Base-by-base conservation (phyloP, 2,329 filamentous ascomycete genomes). In the Chrysosporium queenslandicum region DNA sequence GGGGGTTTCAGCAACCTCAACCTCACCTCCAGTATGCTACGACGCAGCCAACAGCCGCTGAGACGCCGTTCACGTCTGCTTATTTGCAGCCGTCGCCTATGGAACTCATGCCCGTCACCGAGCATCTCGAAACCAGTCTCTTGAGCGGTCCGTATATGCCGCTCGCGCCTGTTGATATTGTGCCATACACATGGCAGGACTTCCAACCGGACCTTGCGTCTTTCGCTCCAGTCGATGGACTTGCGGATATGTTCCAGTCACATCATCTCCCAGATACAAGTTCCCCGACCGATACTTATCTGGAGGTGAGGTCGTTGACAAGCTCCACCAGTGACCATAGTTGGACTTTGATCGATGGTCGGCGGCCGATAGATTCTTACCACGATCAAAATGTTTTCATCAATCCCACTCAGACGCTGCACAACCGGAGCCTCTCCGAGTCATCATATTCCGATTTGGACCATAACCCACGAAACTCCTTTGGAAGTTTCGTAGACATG, bases 331-430 rank as follows among this genome's bases (percentile, higher is more conserved):
- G 86, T 63, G 89, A 94, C 61, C 87, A 90, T 60, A 87, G 87
- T 53, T 97, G 90, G 90, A 82, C 81, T 47, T 80, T 86, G 59
- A 82, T 96, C 53, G 86, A 92, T 58, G 79, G 81, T 65, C 83
- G 83, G 55, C 83, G 81, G 56, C 85, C 83, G 34, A 82, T 86
- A 59, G 86, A 91, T 59, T 77, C 79, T 30, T 81, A 79, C 46
- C 75, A 78, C 42, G 75, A 83, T 37, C 72, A 71, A 54, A 72
- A 73, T 12, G 83, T 86, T 59, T 90, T 95, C 63, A 94, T 94
- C 75, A 95, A 96, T 70, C 91, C 91, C 1, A 82, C 85, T 56
- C 86, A 95, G 71, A 94, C 89, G 0, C 74, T 97, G 48, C 91
- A 96, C 71, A 78, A 94, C 63, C 81, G 90, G 60, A 90, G 85